Conservation (phyloP, 1,284 basidiomycete species). For the Pulveroboletus ridleyi region DNA sequence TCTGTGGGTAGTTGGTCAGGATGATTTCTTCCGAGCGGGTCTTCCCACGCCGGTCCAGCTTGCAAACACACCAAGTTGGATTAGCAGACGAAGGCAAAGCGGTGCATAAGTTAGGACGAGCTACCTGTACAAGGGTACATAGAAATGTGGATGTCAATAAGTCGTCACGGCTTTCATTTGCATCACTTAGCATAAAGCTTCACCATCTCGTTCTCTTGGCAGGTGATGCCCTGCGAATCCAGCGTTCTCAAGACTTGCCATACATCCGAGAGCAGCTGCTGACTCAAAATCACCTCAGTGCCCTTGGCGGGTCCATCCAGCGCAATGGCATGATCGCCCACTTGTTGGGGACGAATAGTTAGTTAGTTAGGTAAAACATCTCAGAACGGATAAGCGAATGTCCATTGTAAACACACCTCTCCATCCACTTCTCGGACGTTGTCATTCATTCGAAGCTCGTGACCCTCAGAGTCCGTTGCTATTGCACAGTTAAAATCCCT, state of each 20-base stretch:
- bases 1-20: too few relatives aligned
- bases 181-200: slow-evolving; percentile 32
- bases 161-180: background rate
- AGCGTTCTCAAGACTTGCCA: slow-evolving; percentile 34
- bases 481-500: slow-evolving; percentile 86
- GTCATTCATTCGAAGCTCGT: slow-evolving; percentile 86
- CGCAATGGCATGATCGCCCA: slow-evolving; percentile 33
- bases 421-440: slow-evolving; percentile 95
- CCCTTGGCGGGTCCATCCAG: slow-evolving; percentile 32
- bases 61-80: background rate
- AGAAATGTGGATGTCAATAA: slow-evolving; percentile 7
- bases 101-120: slow-evolving; percentile 18
- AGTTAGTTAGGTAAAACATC: slow-evolving; percentile 29
- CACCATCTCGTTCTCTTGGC: slow-evolving; percentile 34
- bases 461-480: slow-evolving; percentile 90
- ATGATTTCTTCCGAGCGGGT: background rate
- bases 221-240: slow-evolving; percentile 18
- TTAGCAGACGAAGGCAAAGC: slow-evolving; percentile 13
- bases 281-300: slow-evolving; percentile 32
- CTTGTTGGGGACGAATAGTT: slow-evolving; percentile 29
- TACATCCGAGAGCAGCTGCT: slow-evolving; percentile 11
- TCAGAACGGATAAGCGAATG: slow-evolving; percentile 7
- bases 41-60: slow-evolving; percentile 17
- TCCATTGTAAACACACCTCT: slow-evolving; percentile 60
- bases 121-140: slow-evolving; percentile 14